These are phyloP conservation scores for Russula compacta DNA, from an alignment of 768 basidiomycete genomes.

Conservation along the genomic window DNA sequence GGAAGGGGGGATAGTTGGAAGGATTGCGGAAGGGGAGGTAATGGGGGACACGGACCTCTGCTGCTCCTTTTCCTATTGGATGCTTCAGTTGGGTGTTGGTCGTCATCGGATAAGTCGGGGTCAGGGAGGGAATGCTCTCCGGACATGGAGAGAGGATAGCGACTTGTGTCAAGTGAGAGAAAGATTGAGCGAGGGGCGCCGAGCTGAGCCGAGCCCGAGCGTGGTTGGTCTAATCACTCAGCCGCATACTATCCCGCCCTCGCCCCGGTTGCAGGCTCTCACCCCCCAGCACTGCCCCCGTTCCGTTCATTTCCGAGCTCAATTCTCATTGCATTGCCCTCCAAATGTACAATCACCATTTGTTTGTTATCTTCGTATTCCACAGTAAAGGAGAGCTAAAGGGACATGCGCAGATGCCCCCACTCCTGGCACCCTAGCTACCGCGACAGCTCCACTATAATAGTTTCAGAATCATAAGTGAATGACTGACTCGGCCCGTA, in stretches of 20 bases:
- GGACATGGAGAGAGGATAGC: neutral
- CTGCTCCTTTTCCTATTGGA: conserved; percentile 19
- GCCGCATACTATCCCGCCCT: neutral
- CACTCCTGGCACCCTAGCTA: conserved; percentile 22
- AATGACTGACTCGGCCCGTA: neutral
- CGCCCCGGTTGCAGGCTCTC: neutral
- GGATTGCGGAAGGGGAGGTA: neutral
- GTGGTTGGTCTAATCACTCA: too few relatives aligned
- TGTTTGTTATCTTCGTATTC: conserved; percentile 18
- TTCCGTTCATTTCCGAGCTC: neutral
- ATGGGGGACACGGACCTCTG: conserved; percentile 12
- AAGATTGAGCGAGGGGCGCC: too few relatives aligned
- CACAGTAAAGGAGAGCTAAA: conserved; percentile 13
- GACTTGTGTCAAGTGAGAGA: too few relatives aligned
- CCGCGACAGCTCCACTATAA: conserved; percentile 1
- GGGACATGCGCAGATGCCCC: conserved; percentile 3
- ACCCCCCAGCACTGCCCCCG: neutral
- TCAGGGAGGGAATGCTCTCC: conserved; percentile 13
- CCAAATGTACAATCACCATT: conserved; percentile 12
- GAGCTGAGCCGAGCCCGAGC: too few relatives aligned
- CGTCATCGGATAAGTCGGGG: conserved; percentile 17
- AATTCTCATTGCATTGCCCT: neutral
- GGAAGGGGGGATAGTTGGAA: neutral
- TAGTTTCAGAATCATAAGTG: neutral
- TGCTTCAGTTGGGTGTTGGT: conserved; percentile 8